Evolutionary conservation across 192 early-diverging fungal species (phyloP), one percentile per base, ranked within the genome.

Genomic region (Umbelopsis sp.): DNA sequence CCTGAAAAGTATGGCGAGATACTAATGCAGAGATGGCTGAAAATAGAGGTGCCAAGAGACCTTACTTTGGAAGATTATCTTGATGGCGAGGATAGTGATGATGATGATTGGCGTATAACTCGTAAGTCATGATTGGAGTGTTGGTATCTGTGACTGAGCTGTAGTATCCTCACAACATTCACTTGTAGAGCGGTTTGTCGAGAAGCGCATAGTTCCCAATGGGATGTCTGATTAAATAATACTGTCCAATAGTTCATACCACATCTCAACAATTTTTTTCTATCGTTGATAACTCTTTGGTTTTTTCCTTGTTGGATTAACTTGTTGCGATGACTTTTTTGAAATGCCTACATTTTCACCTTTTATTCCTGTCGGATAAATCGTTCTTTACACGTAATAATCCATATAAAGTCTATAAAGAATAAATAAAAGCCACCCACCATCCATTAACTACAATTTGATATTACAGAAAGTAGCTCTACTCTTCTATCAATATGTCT

Each of bases 141-240:
- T 41, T 32, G 14, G 31, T 32, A 4, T 34, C 31, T 32, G 16
- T 26, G 31, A 10, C 4, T 20, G 0, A 7, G 26, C 31, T n/a
- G n/a, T n/a, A n/a, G n/a, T n/a, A n/a, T n/a, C n/a, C n/a, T n/a
- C n/a, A n/a, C 34, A 62, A 62, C 11, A 3, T 94, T 10, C 97
- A 98, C 76, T 93, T 94, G 38, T 72, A 87, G 88, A 47, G 98
- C 98, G 77, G 96, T 99, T 78, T 97, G 97, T 26, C 84, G 86
- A 68, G 95, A 94, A 78, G 97, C 97, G 20, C 95, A 99, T 62
- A 11, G 56, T 62, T 26, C 56, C 56, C 6, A 62, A 62, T 32
- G 56, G 56, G 17, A 62, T 62, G 56, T 32, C 26, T 16, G 56
- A 62, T 34, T 62, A 31, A 62, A 34, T 32, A 36, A 41, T 11